These are phyloP conservation scores for Fraxinus velutina DNA, from an alignment of 305 asterid genomes.

Conservation along the genomic window DNA sequence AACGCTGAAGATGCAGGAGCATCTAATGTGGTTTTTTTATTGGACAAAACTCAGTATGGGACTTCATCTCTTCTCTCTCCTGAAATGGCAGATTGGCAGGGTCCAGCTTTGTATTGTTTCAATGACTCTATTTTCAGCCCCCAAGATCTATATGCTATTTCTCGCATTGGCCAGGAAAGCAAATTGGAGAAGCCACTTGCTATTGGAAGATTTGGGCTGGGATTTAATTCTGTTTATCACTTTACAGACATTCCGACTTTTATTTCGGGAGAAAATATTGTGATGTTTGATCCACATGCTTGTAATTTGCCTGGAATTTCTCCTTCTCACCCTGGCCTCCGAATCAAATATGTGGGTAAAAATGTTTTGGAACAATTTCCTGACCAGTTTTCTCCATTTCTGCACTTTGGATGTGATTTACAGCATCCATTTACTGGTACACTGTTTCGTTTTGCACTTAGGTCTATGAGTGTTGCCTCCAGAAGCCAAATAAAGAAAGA, in stretches of 20 bases:
- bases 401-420: slow-evolving; percentile 90
- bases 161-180: slow-evolving; percentile 98
- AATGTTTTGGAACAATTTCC: slow-evolving; percentile 87
- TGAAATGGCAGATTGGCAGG: slow-evolving; percentile 99
- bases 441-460: slow-evolving; percentile 89
- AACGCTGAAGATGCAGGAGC: slow-evolving; percentile 99
- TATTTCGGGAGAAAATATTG: slow-evolving; percentile 96
- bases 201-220: slow-evolving; percentile 96
- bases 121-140: slow-evolving; percentile 92
- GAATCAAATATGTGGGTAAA: slow-evolving; percentile 78
- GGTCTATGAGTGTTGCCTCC: slow-evolving; percentile 70
- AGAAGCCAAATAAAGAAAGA: slow-evolving; percentile 94
- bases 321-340: slow-evolving; percentile 93
- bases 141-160: slow-evolving; percentile 92
- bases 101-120: slow-evolving; percentile 96
- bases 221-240: slow-evolving; percentile 92
- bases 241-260: slow-evolving; percentile 90
- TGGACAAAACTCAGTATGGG: slow-evolving; percentile 94
- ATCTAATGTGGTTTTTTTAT: slow-evolving; percentile 70
- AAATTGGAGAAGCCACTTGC: slow-evolving; percentile 97
- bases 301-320: slow-evolving; percentile 92
- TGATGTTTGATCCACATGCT: slow-evolving; percentile 98
- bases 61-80: slow-evolving; percentile 93
- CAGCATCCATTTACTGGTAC: slow-evolving; percentile 85
- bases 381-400: slow-evolving; percentile 94